Evolutionary conservation across 495 filamentous ascomycete genomes (phyloP).

Genomic region (Letharia columbiana): DNA sequence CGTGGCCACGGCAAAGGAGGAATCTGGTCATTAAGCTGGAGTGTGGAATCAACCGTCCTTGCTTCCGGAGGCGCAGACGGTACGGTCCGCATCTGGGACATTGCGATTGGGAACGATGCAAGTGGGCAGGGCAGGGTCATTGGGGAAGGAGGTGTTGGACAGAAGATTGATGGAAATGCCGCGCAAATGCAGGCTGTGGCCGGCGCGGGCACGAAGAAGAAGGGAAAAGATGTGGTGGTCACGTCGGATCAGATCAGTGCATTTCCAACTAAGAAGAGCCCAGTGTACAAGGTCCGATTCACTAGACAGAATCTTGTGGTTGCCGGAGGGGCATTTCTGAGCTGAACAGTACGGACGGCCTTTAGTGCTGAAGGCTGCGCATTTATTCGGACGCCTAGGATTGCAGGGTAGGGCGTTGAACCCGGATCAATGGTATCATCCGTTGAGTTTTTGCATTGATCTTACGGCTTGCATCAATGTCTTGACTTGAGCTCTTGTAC

Average conservation of each 20-base stretch:
- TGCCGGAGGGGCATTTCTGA: conserved; percentile 76
- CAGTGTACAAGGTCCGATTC: conserved; percentile 87
- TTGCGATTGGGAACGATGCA: conserved; percentile 48
- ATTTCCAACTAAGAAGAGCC: conserved; percentile 91
- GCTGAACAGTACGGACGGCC: conserved; percentile 30
- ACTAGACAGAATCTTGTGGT: conserved; percentile 88
- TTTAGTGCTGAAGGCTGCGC: background rate
- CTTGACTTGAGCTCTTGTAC: background rate
- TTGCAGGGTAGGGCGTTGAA: background rate
- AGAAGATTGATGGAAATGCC: conserved; percentile 42
- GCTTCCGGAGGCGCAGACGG: conserved; percentile 86
- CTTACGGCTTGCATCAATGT: background rate
- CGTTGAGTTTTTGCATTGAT: background rate
- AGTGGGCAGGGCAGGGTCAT: conserved; percentile 48
- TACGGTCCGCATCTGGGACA: conserved; percentile 90
- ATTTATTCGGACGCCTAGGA: background rate
- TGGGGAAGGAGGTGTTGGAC: conserved; percentile 44
- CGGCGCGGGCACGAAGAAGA: conserved; percentile 59
- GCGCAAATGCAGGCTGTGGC: conserved; percentile 34
- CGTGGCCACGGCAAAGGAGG: conserved; percentile 89
- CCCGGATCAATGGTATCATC: background rate
- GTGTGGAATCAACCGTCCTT: conserved; percentile 77
- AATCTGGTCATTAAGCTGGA: conserved; percentile 87
- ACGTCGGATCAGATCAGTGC: conserved; percentile 88
- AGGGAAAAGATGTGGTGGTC: conserved; percentile 80